Conservation (phyloP, 192 early-diverging fungal genomes). For the Coemansia sp. region DNA sequence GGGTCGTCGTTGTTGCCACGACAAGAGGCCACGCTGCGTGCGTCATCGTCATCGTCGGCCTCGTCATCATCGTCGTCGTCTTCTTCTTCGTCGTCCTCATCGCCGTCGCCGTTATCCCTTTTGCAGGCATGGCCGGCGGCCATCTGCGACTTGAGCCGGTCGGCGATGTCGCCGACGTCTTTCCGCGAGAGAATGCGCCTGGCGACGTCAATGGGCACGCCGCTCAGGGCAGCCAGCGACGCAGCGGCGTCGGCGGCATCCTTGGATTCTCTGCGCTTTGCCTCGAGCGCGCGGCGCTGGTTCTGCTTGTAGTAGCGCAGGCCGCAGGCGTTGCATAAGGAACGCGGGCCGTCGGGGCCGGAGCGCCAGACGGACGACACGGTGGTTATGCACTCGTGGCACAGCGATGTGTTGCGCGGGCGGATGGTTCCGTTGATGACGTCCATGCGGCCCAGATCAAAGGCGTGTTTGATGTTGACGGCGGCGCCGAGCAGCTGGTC, state of each 20-base stretch:
- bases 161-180: background rate
- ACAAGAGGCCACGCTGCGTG: background rate
- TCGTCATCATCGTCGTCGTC: conserved; percentile 9
- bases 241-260: conserved; percentile 22
- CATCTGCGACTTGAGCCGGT: background rate
- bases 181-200: conserved; percentile 2
- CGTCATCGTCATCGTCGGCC: conserved; percentile 2
- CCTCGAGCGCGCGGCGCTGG: conserved; percentile 48
- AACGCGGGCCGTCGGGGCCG: conserved; percentile 51
- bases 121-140: background rate
- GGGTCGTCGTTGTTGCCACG: conserved; percentile 11
- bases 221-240: conserved; percentile 19
- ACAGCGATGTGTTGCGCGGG: conserved; percentile 52
- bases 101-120: conserved; percentile 3
- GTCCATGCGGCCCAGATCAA: conserved; percentile 51
- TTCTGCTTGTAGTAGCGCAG: conserved; percentile 59
- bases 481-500: conserved; percentile 53
- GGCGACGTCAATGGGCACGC: conserved; percentile 5
- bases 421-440: conserved; percentile 51
- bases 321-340: conserved; percentile 63
- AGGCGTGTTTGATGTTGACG: conserved; percentile 52
- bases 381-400: conserved; percentile 54
- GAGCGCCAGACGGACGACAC: conserved; percentile 55
- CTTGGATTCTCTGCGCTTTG: conserved; percentile 40
- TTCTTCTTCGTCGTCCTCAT: conserved; percentile 1